Evolutionary conservation across 148 eudicot genomes (phyloP), one percentile per base, ranked within the genome.

Genomic region (Vaccinium myrtillus): DNA sequence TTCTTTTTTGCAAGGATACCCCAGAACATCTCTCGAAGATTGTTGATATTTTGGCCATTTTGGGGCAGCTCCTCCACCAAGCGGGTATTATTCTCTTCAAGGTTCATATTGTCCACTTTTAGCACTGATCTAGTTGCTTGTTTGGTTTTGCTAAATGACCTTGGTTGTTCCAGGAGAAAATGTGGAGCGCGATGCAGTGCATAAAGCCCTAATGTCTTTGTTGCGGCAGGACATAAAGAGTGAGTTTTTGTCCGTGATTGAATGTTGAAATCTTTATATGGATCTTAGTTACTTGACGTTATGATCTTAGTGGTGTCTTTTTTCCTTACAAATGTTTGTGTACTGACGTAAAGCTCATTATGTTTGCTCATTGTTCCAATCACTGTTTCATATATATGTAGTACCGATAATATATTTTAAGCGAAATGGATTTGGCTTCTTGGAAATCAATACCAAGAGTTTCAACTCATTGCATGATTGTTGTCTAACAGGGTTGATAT

Each of bases 151-250:
- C 78, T 55, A 14, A 73, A 54, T 83, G 18, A 27, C 23, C 67
- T 54, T 83, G 70, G 54, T 54, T 27, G 12, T 79, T 79, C 32
- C 30, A 91, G 93, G 85, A 54, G 93, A 87, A 85, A 91, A 87
- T 86, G 90, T 90, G 86, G 93, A 90, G 90, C 93, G 93, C 32
- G 93, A 91, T 75, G 92, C 93, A 4, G 89, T 91, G 84, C 90
- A 90, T 71, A 91, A 90, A 79, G 87, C 91, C 78, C 86, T 91
- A 49, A 71, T 91, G 87, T 71, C 90, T 69, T 82, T 91, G 70
- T 88, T 91, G 80, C 84, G 92, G 50, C 90, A 90, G 86, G 93
- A 91, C 73, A 88, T 91, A 25, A 87, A 91, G 82, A 85, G 93
- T 91, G 86, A 83, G 90, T 78, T 59, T 27, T 58, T 30, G 6